These are phyloP conservation scores for Penicillium cosmopolitanum DNA, from an alignment of 495 filamentous ascomycete genomes.

Conservation along the genomic window DNA sequence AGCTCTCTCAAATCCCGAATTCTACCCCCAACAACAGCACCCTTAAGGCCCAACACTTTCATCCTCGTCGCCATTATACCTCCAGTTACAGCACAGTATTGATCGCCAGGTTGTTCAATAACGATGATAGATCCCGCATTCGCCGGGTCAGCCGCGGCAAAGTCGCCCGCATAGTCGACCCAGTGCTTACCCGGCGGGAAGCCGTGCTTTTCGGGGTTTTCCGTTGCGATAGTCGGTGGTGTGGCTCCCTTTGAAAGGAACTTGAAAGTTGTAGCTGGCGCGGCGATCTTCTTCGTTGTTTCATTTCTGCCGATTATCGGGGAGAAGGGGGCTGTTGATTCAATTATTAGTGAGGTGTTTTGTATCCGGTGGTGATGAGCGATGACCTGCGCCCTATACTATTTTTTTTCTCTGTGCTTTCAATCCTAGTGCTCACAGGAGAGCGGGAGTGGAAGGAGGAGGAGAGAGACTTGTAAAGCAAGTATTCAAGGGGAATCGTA, in stretches of 20 bases:
- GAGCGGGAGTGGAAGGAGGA: too few species aligned
- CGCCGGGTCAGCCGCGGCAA: slow-evolving; percentile 27
- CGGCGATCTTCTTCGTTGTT: slow-evolving; percentile 48
- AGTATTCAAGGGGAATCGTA: slow-evolving; percentile 25
- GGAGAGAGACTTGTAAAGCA: too few species aligned
- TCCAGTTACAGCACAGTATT: slow-evolving; percentile 66
- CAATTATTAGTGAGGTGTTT: slow-evolving; percentile 5
- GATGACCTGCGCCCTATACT: too few species aligned
- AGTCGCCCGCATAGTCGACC: slow-evolving; percentile 54
- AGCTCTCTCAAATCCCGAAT: slow-evolving; percentile 65
- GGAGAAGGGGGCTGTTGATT: slow-evolving; percentile 35
- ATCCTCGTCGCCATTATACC: slow-evolving; percentile 70
- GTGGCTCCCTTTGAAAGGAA: slow-evolving; percentile 55
- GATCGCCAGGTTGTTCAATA: slow-evolving; percentile 59
- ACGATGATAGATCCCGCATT: slow-evolving; percentile 58
- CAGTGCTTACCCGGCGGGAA: slow-evolving; percentile 57
- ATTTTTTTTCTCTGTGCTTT: too few species aligned
- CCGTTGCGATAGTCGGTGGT: slow-evolving; percentile 26
- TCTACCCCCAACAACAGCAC: slow-evolving; percentile 61
- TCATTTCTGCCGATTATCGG: slow-evolving; percentile 37
- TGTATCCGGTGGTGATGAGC: too few species aligned
- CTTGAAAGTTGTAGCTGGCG: slow-evolving; percentile 65
- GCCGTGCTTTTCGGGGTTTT: slow-evolving; percentile 32
- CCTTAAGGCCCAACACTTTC: slow-evolving; percentile 56
- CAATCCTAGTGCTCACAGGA: too few species aligned